Percentiles rank a stretch among this genome's conserved stretches.
Evolutionary conservation across 179 eudicot species (phyloP).

Genomic region (Beta macrorhiza): DNA sequence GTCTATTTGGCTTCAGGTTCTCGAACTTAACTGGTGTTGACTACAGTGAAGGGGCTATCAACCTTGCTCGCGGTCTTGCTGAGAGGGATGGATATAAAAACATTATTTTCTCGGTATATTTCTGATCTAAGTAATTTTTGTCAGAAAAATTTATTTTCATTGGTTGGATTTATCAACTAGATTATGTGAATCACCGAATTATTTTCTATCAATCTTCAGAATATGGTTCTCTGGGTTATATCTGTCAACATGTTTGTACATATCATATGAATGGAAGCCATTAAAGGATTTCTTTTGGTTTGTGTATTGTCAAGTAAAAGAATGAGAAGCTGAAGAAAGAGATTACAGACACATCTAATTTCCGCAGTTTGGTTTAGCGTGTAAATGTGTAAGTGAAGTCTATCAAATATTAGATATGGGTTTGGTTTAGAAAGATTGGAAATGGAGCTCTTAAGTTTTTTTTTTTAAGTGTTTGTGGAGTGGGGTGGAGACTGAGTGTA

Average conservation of each 20-base stretch:
- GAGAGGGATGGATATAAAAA: constrained; percentile 67
- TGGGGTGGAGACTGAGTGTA: neutral
- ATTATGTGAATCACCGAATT: neutral
- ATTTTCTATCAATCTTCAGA: neutral
- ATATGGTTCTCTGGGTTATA: neutral
- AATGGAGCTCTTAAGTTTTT: neutral
- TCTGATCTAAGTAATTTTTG: neutral
- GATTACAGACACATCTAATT: neutral
- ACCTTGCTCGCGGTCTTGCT: constrained; percentile 89
- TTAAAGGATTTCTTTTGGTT: constrained; percentile 4
- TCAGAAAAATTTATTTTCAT: neutral
- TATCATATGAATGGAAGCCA: neutral
- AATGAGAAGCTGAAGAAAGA: neutral
- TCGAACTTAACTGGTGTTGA: constrained; percentile 86
- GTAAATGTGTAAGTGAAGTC: neutral
- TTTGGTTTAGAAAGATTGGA: neutral
- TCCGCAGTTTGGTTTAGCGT: neutral
- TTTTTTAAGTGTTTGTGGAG: neutral
- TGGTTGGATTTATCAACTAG: neutral
- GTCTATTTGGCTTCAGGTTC: constrained; percentile 52
- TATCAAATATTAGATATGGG: neutral
- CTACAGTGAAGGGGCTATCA: constrained; percentile 90
- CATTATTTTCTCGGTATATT: constrained; percentile 65
- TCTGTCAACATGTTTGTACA: neutral
- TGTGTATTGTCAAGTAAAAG: neutral